Evolutionary conservation across 306 rosid species (phyloP).

Genomic region (Medicago arabica): DNA sequence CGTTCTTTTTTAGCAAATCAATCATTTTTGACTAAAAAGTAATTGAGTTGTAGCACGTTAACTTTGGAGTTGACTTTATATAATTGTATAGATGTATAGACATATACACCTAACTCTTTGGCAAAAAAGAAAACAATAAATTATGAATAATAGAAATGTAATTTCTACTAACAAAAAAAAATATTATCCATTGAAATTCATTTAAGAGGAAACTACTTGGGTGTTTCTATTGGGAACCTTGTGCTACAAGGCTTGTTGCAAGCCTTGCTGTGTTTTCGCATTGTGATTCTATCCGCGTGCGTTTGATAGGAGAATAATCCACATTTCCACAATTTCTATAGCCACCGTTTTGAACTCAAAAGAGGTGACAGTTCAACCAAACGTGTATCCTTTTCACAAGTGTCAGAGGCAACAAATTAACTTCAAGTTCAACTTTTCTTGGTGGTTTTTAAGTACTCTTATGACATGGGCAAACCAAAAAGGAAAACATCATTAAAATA

Average conservation of each 20-base stretch:
- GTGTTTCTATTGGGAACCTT: not conserved
- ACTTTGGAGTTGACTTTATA: too few relatives aligned
- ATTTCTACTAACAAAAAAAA: not conserved
- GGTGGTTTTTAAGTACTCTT: not conserved
- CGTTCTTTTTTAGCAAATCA: too few relatives aligned
- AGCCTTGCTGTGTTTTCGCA: not conserved
- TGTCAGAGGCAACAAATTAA: not conserved
- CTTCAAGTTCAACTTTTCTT: not conserved
- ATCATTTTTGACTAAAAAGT: too few relatives aligned
- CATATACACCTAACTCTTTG: too few relatives aligned
- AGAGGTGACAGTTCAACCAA: slow-evolving; percentile 41
- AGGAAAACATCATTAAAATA: slow-evolving; percentile 5
- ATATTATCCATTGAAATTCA: not conserved
- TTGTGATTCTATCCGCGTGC: not conserved
- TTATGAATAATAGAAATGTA: too few relatives aligned
- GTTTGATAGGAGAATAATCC: not conserved
- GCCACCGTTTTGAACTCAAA: slow-evolving; percentile 8
- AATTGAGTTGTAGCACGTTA: too few relatives aligned
- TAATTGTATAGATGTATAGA: too few relatives aligned
- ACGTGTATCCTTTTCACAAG: slow-evolving; percentile 14
- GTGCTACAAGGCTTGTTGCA: not conserved
- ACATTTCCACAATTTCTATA: not conserved
- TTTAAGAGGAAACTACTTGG: slow-evolving; percentile 1
- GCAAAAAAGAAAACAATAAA: too few relatives aligned
- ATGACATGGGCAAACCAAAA: slow-evolving; percentile 28